Conservation (phyloP, 306 rosid genomes). For the Cucurbita maxima region DNA sequence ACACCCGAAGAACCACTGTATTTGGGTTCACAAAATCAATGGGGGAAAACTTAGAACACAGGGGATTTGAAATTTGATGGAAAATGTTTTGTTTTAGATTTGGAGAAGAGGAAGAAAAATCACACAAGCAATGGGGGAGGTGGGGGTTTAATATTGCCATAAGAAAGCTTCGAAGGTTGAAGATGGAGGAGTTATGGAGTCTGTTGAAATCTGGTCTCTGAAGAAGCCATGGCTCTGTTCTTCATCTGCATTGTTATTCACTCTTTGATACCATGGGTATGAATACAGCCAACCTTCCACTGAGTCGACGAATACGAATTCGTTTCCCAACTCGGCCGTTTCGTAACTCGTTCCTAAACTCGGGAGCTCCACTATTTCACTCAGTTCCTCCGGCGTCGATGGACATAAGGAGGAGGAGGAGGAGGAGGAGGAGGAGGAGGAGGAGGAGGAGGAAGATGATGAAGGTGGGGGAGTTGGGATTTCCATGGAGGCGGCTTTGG, state of each 20-base stretch:
- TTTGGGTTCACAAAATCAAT: neutral
- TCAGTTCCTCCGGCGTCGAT: constrained; percentile 53
- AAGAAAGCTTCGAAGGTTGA: constrained; percentile 21
- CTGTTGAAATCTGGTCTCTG: constrained; percentile 28
- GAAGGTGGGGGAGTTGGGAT: neutral
- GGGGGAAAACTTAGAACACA: neutral
- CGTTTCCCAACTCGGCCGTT: constrained; percentile 22
- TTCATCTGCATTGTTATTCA: constrained; percentile 19
- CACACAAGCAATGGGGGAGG: neutral
- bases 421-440: constrained; percentile 8
- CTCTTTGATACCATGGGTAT: constrained; percentile 33
- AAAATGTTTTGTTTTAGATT: neutral
- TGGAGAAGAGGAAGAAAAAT: neutral
- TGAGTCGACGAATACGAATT: constrained; percentile 37
- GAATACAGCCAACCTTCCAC: constrained; percentile 29
- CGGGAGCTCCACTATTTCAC: constrained; percentile 68
- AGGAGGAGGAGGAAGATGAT: no score
- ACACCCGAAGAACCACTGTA: neutral
- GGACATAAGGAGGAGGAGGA: neutral
- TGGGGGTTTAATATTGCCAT: constrained; percentile 26
- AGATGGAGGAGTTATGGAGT: constrained; percentile 11
- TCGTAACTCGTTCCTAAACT: constrained; percentile 28
- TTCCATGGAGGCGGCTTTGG: constrained; percentile 74
- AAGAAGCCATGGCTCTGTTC: constrained; percentile 13
- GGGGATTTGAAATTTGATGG: neutral